These are phyloP conservation scores for Elsinoe ampelina DNA, from an alignment of 2,329 filamentous ascomycete genomes.

Conservation along the genomic window DNA sequence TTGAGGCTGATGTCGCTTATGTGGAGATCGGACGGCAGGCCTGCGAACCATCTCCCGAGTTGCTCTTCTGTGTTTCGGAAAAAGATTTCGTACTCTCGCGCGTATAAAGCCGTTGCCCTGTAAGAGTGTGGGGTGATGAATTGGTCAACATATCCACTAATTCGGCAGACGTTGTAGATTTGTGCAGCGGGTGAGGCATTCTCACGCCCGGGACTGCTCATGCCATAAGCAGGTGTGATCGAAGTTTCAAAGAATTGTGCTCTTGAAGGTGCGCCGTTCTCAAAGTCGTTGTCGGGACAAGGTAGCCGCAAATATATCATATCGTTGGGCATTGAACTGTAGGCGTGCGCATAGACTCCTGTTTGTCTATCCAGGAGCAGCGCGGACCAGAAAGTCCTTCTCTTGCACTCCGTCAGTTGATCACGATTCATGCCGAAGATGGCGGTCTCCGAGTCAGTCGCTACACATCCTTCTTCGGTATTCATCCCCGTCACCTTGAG, in stretches of 20 bases:
- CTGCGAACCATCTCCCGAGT: constrained; percentile 49
- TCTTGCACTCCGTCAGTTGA: constrained; percentile 53
- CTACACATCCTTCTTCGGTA: constrained; percentile 43
- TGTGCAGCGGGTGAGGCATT: constrained; percentile 12
- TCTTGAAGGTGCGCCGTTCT: constrained; percentile 48
- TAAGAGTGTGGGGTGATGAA: constrained; percentile 47
- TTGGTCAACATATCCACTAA: constrained; percentile 57
- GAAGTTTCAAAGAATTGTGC: constrained; percentile 46
- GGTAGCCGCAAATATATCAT: constrained; percentile 61
- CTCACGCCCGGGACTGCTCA: not conserved
- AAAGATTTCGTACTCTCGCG: constrained; percentile 41
- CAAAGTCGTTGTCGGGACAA: constrained; percentile 51
- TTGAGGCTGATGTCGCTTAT: constrained; percentile 51
- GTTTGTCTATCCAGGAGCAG: constrained; percentile 58
- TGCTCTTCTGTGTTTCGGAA: constrained; percentile 44
- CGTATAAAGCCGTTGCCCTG: constrained; percentile 35
- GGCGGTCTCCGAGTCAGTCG: constrained; percentile 15
- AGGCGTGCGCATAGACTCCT: constrained; percentile 43
- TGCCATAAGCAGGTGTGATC: not conserved
- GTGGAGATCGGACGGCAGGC: constrained; percentile 46
- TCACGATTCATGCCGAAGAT: constrained; percentile 23
- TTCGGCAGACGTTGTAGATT: constrained; percentile 32
- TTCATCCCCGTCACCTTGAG: constrained; percentile 55
- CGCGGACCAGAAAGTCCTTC: constrained; percentile 63
- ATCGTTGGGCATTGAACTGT: constrained; percentile 50